Conservation (phyloP, 352 stramenopile species). For the Phytophthora foliorum region DNA sequence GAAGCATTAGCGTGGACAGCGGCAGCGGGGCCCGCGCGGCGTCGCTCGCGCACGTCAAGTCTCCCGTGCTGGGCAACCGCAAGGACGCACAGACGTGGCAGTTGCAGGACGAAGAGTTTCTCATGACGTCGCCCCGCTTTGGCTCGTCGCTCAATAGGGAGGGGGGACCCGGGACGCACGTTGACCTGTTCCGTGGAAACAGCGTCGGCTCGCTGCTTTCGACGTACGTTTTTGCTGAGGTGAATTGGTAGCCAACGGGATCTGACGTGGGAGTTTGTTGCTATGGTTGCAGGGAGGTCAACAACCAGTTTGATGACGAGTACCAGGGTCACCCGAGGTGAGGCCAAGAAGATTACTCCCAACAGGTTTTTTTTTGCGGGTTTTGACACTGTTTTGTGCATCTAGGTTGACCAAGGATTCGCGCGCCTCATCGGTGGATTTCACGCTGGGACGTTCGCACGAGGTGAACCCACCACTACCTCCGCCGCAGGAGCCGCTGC, state of each 20-base stretch:
- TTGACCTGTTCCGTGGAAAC: slow-evolving; percentile 43
- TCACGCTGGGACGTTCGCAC: slow-evolving; percentile 60
- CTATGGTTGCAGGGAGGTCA: slow-evolving; percentile 34
- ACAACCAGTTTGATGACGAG: slow-evolving; percentile 49
- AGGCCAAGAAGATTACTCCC: not conserved
- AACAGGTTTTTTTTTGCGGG: not conserved
- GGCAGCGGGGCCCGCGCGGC: slow-evolving; percentile 29
- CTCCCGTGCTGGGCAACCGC: slow-evolving; percentile 61
- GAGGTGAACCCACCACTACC: slow-evolving; percentile 75
- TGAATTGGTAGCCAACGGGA: slow-evolving; percentile 1
- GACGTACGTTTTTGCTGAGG: slow-evolving; percentile 34
- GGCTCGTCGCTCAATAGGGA: slow-evolving; percentile 38
- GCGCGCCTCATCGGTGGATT: slow-evolving; percentile 81
- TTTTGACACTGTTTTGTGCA: slow-evolving; percentile 5
- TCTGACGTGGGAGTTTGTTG: slow-evolving; percentile 22
- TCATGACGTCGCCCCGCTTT: slow-evolving; percentile 68
- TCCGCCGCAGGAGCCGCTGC: slow-evolving; percentile 68
- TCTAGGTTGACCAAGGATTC: slow-evolving; percentile 68
- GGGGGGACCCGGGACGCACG: slow-evolving; percentile 7
- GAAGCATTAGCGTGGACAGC: slow-evolving; percentile 61
- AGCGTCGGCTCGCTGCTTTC: slow-evolving; percentile 39
- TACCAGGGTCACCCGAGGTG: slow-evolving; percentile 44
- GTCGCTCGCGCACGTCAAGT: slow-evolving; percentile 61
- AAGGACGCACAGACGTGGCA: slow-evolving; percentile 79
- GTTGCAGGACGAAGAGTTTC: slow-evolving; percentile 73